Percentiles rank a stretch among this genome's conserved stretches.
Conservation (phyloP, 495 filamentous ascomycete species). For the Podospora bellae-mahoneyi region DNA sequence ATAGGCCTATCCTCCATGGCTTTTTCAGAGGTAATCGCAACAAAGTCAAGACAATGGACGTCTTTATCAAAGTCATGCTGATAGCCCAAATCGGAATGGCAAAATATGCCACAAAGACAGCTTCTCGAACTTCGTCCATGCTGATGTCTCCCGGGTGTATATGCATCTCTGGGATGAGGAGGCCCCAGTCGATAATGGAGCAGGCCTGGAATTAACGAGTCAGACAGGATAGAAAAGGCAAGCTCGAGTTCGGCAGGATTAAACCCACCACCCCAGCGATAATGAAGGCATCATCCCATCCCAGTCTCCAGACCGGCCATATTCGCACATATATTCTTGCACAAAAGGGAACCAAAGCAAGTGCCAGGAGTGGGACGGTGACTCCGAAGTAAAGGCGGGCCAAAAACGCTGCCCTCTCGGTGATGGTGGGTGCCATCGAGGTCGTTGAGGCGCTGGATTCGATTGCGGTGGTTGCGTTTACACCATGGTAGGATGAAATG, state of each 20-base stretch:
- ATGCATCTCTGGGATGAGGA: slow-evolving; percentile 14
- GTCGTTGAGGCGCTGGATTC: neutral
- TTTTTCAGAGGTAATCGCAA: slow-evolving; percentile 18
- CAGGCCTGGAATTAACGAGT: slow-evolving; percentile 1
- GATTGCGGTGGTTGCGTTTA: neutral
- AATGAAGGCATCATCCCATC: slow-evolving; percentile 23
- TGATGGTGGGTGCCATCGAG: slow-evolving; percentile 8
- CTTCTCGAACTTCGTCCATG: neutral
- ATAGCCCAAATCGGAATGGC: slow-evolving; percentile 23
- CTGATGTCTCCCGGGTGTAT: slow-evolving; percentile 9
- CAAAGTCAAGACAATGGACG: slow-evolving; percentile 21
- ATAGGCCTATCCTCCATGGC: slow-evolving; percentile 10
- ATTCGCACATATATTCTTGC: slow-evolving; percentile 20
- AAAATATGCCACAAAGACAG: slow-evolving; percentile 16
- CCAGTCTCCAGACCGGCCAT: slow-evolving; percentile 23
- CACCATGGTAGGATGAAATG: neutral
- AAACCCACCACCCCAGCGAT: slow-evolving; percentile 18
- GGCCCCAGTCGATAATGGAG: slow-evolving; percentile 19
- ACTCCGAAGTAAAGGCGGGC: slow-evolving; percentile 19
- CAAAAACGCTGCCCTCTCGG: slow-evolving; percentile 17
- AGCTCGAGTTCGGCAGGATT: neutral
- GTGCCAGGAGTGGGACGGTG: slow-evolving; percentile 19
- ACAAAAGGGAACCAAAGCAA: slow-evolving; percentile 18
- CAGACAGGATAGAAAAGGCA: neutral
- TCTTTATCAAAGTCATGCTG: slow-evolving; percentile 26